phyloP scores from a whole-genome alignment of 176 grass and related monocot species.

The Pharus latifolius region DNA sequence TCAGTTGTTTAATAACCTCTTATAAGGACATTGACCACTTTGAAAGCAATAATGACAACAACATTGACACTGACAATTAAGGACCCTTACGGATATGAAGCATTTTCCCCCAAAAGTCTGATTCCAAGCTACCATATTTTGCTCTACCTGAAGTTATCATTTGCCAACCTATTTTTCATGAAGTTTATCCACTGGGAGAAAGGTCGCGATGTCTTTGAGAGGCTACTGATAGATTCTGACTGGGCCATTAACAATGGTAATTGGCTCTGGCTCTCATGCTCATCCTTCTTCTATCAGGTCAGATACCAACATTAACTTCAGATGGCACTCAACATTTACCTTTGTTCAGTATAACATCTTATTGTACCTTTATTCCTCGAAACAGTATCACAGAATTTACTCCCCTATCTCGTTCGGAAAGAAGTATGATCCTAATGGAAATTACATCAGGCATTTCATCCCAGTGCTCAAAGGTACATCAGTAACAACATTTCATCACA shows the following conservation, averaged over 20 bases:
- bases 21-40: not conserved
- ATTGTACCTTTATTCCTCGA: not conserved
- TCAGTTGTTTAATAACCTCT: not conserved
- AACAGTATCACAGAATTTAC: slow-evolving; percentile 79
- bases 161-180: not conserved
- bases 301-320: not conserved
- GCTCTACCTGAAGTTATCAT: not conserved
- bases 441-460: slow-evolving; percentile 82
- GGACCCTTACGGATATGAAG: not conserved
- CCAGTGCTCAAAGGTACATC: slow-evolving; percentile 68
- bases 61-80: not conserved
- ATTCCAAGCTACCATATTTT: not conserved
- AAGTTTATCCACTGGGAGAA: slow-evolving; percentile 98
- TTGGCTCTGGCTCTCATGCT: slow-evolving; percentile 93
- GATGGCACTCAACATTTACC: not conserved
- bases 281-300: slow-evolving; percentile 94
- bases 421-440: slow-evolving; percentile 85
- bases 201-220: slow-evolving; percentile 82
- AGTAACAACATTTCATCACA: not conserved
- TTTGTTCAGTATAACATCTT: slow-evolving; percentile 8
- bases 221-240: slow-evolving; percentile 81
- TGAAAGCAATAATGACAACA: not conserved
- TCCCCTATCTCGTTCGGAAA: slow-evolving; percentile 85
- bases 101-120: not conserved
- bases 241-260: slow-evolving; percentile 94